phyloP scores from a whole-genome alignment of 495 filamentous ascomycete species.

The Amphirosellinia nigrospora region DNA sequence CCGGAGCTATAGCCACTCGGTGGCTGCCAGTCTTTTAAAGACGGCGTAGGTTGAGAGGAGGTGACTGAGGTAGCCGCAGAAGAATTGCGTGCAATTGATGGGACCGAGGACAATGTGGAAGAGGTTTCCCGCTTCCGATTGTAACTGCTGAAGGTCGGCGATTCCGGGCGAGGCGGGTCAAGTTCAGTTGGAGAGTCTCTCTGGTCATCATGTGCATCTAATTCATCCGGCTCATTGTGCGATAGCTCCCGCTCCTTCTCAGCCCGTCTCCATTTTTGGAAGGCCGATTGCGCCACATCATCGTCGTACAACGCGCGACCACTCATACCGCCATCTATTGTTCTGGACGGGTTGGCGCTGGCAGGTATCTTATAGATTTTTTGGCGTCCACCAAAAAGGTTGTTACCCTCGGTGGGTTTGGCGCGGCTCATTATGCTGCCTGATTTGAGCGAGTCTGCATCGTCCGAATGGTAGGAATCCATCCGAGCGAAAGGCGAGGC shows the following conservation, averaged over 20 bases:
- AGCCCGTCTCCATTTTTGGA: constrained; percentile 68
- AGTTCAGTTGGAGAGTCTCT: constrained; percentile 38
- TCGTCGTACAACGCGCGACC: constrained; percentile 83
- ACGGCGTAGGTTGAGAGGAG: constrained; percentile 69
- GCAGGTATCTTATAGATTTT: constrained; percentile 91
- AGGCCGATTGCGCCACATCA: constrained; percentile 80
- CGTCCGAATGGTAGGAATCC: constrained; percentile 69
- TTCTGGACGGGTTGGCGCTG: constrained; percentile 49
- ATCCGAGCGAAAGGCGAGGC: constrained; percentile 55
- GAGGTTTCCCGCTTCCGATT: constrained; percentile 81
- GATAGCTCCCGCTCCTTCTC: constrained; percentile 61
- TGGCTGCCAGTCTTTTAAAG: constrained; percentile 53
- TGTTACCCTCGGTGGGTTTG: constrained; percentile 90
- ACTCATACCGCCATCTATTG: constrained; percentile 57
- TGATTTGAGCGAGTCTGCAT: constrained; percentile 53
- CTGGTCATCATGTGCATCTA: constrained; percentile 41
- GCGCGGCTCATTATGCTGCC: constrained; percentile 82
- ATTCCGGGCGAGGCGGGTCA: constrained; percentile 60
- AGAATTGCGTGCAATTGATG: constrained; percentile 72
- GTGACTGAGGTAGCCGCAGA: constrained; percentile 91
- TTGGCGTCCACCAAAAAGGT: constrained; percentile 92
- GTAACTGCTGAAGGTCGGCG: constrained; percentile 64
- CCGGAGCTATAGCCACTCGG: constrained; percentile 43
- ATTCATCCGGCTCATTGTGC: constrained; percentile 48
- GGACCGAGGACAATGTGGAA: constrained; percentile 83